Percentiles rank a stretch among this genome's conserved stretches.
These are phyloP conservation scores for Mrakia blollopis DNA, from an alignment of 768 basidiomycete species.

Conservation along the genomic window DNA sequence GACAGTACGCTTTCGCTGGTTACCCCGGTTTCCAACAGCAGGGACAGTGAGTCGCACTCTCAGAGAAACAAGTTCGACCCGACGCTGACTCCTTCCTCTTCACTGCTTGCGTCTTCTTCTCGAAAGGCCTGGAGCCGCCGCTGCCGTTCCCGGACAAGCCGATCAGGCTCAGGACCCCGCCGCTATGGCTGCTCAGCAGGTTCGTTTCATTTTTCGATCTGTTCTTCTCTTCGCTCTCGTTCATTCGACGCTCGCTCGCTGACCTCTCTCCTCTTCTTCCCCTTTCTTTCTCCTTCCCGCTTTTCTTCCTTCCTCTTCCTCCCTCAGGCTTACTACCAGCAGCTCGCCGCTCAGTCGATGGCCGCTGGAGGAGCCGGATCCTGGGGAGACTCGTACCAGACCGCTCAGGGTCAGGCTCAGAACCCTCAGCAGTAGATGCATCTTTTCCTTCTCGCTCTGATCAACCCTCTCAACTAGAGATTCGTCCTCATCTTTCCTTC, in stretches of 20 bases:
- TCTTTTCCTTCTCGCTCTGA: no score
- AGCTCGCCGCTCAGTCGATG: constrained; percentile 29
- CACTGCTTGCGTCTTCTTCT: background rate
- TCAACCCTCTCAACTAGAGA: background rate
- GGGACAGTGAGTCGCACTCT: background rate
- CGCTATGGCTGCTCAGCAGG: constrained; percentile 30
- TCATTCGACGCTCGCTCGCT: background rate
- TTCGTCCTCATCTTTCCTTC: background rate
- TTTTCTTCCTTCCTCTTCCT: background rate
- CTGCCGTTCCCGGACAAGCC: constrained; percentile 18
- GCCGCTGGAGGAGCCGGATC: constrained; percentile 6
- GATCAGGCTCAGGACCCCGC: constrained; percentile 27
- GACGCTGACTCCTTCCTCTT: background rate
- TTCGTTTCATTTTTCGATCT: background rate
- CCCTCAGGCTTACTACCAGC: constrained; percentile 31
- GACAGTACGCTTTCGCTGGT: constrained; percentile 33
- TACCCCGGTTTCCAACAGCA: constrained; percentile 28
- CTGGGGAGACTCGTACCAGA: constrained; percentile 27
- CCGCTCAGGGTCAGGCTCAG: constrained; percentile 5
- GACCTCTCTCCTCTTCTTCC: background rate
- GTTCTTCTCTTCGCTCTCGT: no score
- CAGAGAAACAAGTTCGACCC: background rate
- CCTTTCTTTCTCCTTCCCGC: no score
- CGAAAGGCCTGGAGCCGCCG: constrained; percentile 28
- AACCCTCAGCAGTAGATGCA: constrained; percentile 14